Evolutionary conservation across 371 early-diverging fungal species (phyloP).

Genomic region (Mortierella sp.): DNA sequence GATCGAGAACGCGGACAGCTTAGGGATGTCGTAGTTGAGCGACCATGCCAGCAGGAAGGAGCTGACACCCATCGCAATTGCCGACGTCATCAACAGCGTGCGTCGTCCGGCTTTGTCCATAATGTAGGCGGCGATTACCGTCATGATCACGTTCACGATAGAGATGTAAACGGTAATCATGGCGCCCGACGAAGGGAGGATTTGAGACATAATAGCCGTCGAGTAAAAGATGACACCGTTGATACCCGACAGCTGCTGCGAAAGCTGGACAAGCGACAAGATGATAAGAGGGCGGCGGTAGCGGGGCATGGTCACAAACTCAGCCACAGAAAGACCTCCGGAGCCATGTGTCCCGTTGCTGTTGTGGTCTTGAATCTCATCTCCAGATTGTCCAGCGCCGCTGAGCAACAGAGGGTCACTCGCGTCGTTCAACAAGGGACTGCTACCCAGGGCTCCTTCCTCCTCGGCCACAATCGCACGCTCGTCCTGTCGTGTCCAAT

Average conservation of each 20-base stretch:
- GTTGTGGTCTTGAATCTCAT: constrained; percentile 22
- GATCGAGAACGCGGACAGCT: constrained; percentile 76
- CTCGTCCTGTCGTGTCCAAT: constrained; percentile 69
- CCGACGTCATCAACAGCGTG: constrained; percentile 79
- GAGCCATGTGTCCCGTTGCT: constrained; percentile 7
- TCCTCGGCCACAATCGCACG: constrained; percentile 56
- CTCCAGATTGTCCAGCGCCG: constrained; percentile 16
- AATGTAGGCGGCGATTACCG: constrained; percentile 76
- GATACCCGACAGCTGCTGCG: constrained; percentile 94
- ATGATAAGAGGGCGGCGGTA: constrained; percentile 77
- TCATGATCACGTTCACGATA: constrained; percentile 83
- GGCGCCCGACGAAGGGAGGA: constrained; percentile 75
- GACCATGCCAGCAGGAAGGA: constrained; percentile 73
- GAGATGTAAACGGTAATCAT: constrained; percentile 83
- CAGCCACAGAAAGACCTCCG: constrained; percentile 36
- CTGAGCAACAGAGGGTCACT: constrained; percentile 39
- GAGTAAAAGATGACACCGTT: constrained; percentile 95
- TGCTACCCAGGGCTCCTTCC: constrained; percentile 35
- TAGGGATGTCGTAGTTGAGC: constrained; percentile 65
- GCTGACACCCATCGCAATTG: constrained; percentile 71
- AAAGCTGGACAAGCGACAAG: constrained; percentile 81
- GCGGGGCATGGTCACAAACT: constrained; percentile 60
- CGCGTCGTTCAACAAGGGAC: constrained; percentile 33
- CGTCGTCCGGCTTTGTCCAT: constrained; percentile 91
- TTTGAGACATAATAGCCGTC: constrained; percentile 78